Percentiles rank a stretch among this genome's conserved stretches.
These are phyloP conservation scores for Phytophthora ramorum DNA, from an alignment of 352 stramenopile genomes.

Conservation along the genomic window DNA sequence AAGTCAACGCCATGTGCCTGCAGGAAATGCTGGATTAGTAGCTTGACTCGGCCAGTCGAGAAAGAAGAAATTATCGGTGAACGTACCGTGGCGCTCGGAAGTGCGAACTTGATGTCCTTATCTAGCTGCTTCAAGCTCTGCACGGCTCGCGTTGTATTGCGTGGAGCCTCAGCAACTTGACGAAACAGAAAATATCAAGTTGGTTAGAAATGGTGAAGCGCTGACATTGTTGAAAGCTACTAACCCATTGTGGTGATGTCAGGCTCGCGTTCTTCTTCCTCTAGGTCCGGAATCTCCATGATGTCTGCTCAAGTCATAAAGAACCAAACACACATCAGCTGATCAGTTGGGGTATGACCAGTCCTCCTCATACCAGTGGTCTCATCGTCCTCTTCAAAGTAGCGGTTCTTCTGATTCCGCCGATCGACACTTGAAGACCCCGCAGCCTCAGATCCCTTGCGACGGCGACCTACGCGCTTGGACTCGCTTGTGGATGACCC, in stretches of 20 bases:
- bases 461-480: constrained; percentile 62
- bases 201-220: neutral
- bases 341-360: neutral
- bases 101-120: constrained; percentile 79
- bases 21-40: neutral
- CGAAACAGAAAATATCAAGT: neutral
- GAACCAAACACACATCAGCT: neutral
- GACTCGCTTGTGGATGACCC: constrained; percentile 38
- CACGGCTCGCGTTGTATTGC: constrained; percentile 68
- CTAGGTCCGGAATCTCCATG: constrained; percentile 80
- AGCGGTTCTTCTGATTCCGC: constrained; percentile 70
- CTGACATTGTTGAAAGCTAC: neutral
- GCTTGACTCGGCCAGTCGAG: neutral
- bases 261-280: constrained; percentile 81
- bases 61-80: neutral
- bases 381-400: constrained; percentile 80
- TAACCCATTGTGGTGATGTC: constrained; percentile 68
- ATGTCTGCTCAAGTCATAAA: constrained; percentile 51
- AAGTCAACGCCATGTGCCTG: constrained; percentile 73
- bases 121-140: constrained; percentile 85
- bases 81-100: constrained; percentile 59
- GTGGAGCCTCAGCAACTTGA: constrained; percentile 78
- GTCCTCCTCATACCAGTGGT: constrained; percentile 43
- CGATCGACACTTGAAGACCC: constrained; percentile 14
- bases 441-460: constrained; percentile 57